Base-by-base conservation (phyloP, 2,329 filamentous ascomycete species). In the Ophiostoma piceae region DNA sequence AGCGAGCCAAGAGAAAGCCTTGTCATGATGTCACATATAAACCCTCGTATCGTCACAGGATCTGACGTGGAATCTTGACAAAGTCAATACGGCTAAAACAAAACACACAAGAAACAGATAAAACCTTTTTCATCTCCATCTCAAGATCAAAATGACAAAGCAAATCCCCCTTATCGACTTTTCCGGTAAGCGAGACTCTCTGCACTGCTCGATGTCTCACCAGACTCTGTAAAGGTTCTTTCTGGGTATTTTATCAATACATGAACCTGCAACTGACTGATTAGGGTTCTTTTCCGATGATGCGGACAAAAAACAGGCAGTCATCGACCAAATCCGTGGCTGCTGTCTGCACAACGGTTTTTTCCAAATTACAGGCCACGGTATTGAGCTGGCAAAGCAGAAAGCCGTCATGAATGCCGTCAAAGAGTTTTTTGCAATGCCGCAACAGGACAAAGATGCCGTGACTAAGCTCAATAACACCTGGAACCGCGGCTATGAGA, bases 301-400 rank as follows among this genome's bases (percentile, higher is more conserved):
- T 35, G 9, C 67, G 16, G 51, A 54, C 12, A n/a, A 26, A 39
- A 71, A 70, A 43, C 41, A 71, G 57, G 47, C 65, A 14, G 68
- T 73, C 5, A 70, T 73, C 1, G 66, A 71, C 37, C 72, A 72
- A 68, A 71, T 73, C 67, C 77, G 80, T 6, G 73, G 77, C 39
- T 80, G 81, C 67, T 84, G 82, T 72, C 75, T 79, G 22, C 75
- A 80, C 77, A 73, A 84, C 78, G 84, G 84, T 3, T 86, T 86
- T 76, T 85, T 86, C 76, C 83, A 85, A 73, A 79, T 87, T 67
- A 78, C 78, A 8, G 81, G 81, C 8, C 84, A 86, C 73, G 77
- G 79, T 3, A 78, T 87, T 3, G 75, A 81, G 1, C 71, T 77
- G 5, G 70, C 74, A 4, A 75, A 83, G 19, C 83, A 82, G 72